Evolutionary conservation across 345 rosid genomes (phyloP), one percentile per base, ranked within the genome.

Genomic region (Citrus sp.): DNA sequence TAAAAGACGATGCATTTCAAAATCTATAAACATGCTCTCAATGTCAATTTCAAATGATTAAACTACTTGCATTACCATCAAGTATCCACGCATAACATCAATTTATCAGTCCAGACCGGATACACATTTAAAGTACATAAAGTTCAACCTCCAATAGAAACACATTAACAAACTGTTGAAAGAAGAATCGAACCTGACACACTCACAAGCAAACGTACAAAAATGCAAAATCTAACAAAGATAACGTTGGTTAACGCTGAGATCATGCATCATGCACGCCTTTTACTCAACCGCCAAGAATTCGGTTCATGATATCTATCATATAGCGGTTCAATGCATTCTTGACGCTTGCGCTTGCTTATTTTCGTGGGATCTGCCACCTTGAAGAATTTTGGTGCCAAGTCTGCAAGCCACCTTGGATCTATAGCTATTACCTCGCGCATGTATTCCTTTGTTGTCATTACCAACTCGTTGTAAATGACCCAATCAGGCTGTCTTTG

Each of bases 401-500:
- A 82, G 83, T 92, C 96, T 54, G 91, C 96, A 4, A 93, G 96
- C 99, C 98, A 95, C 76, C 91, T 89, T 9, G 99, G 99, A 76
- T 93, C 98, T 27, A 91, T 80, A 61, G 91, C 94, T 0, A 96
- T 93, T 25, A 89, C 92, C 80, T 95, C 94, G 21, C 91, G 88
- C 98, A 92, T 91, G 84, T 93, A 95, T 83, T 93, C 99, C 79
- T 92, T 93, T 0, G 94, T 93, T 6, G 98, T 93, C 98, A 93
- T 93, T 62, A 93, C 98, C 38, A 93, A 87, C 84, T 95, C 98
- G 64, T 93, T 93, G 80, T 93, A 95, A 56, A 93, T 93, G 72
- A 92, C 94, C 99, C 99, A 93, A 32, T 93, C 99, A 24, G 98
- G 99, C 76, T 93, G 98, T 80, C 97, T 89, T 83, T 92, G 97